Base-by-base conservation (phyloP, 2,329 filamentous ascomycete genomes). In the Venturia aucupariae region DNA sequence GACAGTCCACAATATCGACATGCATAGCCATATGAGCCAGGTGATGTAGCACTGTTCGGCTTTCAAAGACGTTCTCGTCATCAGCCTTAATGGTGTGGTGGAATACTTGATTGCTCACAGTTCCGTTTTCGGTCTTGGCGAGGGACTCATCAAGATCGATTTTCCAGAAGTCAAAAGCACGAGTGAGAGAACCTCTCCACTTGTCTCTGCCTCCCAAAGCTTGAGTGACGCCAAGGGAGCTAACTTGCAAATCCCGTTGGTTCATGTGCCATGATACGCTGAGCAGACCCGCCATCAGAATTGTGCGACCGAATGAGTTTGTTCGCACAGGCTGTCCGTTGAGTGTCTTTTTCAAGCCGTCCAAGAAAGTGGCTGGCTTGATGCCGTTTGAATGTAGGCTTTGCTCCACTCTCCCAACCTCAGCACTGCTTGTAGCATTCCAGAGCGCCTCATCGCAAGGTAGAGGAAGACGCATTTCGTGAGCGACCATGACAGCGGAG, bases 241-340 rank as follows among this genome's bases (percentile, higher is more conserved):
- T 93, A 65, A 96, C 89, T 77, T 97, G 93, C 17, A 97, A 83
- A 73, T 97, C 94, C 71, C 93, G 85, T 74, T 97, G 92, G 72
- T 96, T 94, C 89, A 97, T 93, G 74, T 97, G 93, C 90, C 92
- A 97, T 72, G 90, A 94, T 38, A 97, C 91, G 69, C 91, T 97
- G 30, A 97, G 80, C 35, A 99, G 78, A 0, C 94, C 94, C 1
- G 93, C 89, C 92, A 97, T 97, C 62, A 99, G 81, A 55, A 96
- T 91, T 2, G 90, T 94, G 46, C 94, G 86, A 1, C 93, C 94
- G 72, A 97, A 99, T 0, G 91, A 88, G 73, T 97, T 97, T 3
- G 94, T 97, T 62, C 88, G 86, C 4, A 97, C 92, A 65, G 85
- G 86, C 67, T 93, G 86, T n/a, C 87, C 87, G 69, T 90, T 93